Evolutionary conservation across 192 early-diverging fungal species (phyloP).

Genomic region (Tieghemiomyces parasiticus): DNA sequence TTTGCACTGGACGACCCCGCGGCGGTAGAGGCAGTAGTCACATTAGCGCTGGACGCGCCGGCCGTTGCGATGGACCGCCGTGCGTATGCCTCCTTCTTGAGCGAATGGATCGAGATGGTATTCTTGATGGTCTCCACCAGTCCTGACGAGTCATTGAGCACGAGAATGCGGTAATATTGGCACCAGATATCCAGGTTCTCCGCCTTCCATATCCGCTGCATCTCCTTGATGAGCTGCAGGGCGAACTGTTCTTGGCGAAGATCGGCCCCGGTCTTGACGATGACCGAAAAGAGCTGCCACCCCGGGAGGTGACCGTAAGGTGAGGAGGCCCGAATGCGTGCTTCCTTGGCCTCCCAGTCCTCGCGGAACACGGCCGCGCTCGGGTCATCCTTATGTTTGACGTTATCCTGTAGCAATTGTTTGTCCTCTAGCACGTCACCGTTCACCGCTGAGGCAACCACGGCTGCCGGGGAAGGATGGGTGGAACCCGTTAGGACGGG

Average conservation of each 20-base stretch:
- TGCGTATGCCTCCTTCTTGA: conserved; percentile 95
- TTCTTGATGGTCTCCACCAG: conserved; percentile 92
- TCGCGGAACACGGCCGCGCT: conserved; percentile 93
- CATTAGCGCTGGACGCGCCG: too few relatives aligned
- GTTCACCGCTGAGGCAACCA: conserved; percentile 19
- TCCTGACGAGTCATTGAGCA: conserved; percentile 84
- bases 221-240: conserved; percentile 83
- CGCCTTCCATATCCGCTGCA: conserved; percentile 84
- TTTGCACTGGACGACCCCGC: too few relatives aligned
- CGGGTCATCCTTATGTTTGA: conserved; percentile 75
- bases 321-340: conserved; percentile 66
- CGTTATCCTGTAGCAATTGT: conserved; percentile 24
- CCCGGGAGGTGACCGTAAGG: conserved; percentile 73
- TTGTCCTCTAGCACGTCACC: conserved; percentile 51
- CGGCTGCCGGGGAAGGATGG: too few relatives aligned
- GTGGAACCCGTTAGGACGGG: conserved; percentile 10
- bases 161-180: conserved; percentile 82
- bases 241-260: conserved; percentile 93
- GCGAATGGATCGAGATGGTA: conserved; percentile 91
- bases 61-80: conserved; percentile 57
- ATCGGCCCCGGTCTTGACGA: conserved; percentile 96
- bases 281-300: conserved; percentile 85
- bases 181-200: conserved; percentile 75
- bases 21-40: too few relatives aligned
- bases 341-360: conserved; percentile 78